Percentiles rank a stretch among this genome's conserved stretches.
Evolutionary conservation across 345 rosid genomes (phyloP).

Genomic region (Triadica sebifera): DNA sequence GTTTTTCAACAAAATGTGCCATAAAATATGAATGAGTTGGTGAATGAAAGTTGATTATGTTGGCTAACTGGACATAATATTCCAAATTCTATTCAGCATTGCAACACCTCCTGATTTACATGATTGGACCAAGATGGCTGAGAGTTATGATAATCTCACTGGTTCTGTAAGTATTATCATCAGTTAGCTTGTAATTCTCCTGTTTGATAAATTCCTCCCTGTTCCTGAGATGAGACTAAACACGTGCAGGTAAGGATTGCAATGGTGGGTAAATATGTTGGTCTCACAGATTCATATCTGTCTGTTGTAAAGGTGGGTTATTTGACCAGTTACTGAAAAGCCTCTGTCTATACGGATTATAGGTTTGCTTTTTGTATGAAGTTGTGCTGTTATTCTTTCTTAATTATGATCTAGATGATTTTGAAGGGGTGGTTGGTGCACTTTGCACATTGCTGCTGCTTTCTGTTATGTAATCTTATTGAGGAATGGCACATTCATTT

Average conservation of each 20-base stretch:
- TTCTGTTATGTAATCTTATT: background rate
- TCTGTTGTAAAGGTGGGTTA: slow-evolving; percentile 34
- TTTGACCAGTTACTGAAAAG: background rate
- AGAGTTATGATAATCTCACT: slow-evolving; percentile 35
- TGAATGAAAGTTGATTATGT: slow-evolving; percentile 13
- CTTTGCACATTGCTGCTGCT: background rate
- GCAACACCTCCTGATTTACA: slow-evolving; percentile 30
- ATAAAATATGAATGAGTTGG: slow-evolving; percentile 8
- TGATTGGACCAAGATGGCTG: slow-evolving; percentile 40
- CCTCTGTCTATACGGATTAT: background rate
- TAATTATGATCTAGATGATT: background rate
- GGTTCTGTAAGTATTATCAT: slow-evolving; percentile 43
- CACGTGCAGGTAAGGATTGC: slow-evolving; percentile 36
- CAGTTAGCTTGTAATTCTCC: slow-evolving; percentile 9
- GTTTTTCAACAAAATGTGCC: slow-evolving; percentile 1
- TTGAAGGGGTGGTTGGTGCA: background rate
- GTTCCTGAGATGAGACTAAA: slow-evolving; percentile 25
- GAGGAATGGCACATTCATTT: background rate
- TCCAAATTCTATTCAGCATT: slow-evolving; percentile 33
- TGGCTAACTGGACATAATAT: slow-evolving; percentile 5
- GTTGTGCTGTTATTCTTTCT: background rate
- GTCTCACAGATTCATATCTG: slow-evolving; percentile 37
- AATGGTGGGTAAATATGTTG: slow-evolving; percentile 40
- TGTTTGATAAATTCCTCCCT: slow-evolving; percentile 20
- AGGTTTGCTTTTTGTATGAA: background rate